phyloP scores from a whole-genome alignment of 2,329 filamentous ascomycete genomes.

The Aspergillus aculeatus region DNA sequence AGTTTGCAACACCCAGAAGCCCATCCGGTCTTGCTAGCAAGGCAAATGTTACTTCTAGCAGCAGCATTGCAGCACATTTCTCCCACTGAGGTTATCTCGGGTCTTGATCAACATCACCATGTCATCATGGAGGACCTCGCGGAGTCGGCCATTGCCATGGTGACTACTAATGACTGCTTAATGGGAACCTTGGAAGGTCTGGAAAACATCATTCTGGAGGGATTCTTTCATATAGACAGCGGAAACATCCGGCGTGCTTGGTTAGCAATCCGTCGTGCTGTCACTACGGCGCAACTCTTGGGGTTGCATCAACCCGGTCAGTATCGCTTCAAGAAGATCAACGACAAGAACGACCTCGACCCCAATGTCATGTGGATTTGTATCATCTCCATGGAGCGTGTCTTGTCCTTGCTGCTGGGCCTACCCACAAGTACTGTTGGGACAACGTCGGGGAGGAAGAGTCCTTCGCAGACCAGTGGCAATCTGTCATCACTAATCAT shows the following conservation, averaged over 20 bases:
- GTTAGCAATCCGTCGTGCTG: slow-evolving; percentile 40
- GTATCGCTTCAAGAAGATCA: background rate
- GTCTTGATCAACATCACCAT: slow-evolving; percentile 14
- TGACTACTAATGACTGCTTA: slow-evolving; percentile 43
- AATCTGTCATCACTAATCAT: slow-evolving; percentile 39
- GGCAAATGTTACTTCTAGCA: slow-evolving; percentile 48
- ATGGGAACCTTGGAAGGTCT: slow-evolving; percentile 41
- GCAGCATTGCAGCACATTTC: slow-evolving; percentile 47
- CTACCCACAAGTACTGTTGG: slow-evolving; percentile 48
- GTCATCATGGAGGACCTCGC: slow-evolving; percentile 31
- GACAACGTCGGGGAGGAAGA: slow-evolving; percentile 27
- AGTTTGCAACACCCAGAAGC: slow-evolving; percentile 20
- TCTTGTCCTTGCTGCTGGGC: slow-evolving; percentile 43
- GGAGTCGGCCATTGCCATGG: slow-evolving; percentile 29
- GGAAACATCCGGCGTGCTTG: slow-evolving; percentile 46
- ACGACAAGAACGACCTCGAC: slow-evolving; percentile 7
- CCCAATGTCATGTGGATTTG: slow-evolving; percentile 40
- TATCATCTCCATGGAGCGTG: slow-evolving; percentile 39
- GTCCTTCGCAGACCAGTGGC: slow-evolving; percentile 45
- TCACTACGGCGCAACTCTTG: slow-evolving; percentile 45
- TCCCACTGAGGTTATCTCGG: slow-evolving; percentile 32
- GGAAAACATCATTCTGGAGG: slow-evolving; percentile 46
- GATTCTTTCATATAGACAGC: slow-evolving; percentile 36
- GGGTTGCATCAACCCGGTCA: slow-evolving; percentile 37
- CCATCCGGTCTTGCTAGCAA: slow-evolving; percentile 52